Evolutionary conservation across 176 grass and related monocot genomes (phyloP), one percentile per base, ranked within the genome.

Genomic region (Saccharum spontaneum): DNA sequence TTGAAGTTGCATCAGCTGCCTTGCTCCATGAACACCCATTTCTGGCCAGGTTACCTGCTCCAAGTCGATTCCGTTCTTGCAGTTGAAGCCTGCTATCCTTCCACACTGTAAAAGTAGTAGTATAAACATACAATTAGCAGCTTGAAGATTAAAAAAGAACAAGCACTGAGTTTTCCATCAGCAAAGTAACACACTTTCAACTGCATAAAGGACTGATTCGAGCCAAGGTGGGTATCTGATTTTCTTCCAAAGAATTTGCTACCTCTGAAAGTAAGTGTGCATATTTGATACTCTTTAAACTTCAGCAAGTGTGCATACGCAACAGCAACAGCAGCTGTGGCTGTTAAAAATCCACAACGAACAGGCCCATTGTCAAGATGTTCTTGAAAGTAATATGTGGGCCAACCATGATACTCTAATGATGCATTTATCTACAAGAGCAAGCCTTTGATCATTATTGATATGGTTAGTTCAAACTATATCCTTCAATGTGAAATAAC

Each of bases 41-140:
- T 88, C 86, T 66, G 83, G 76, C 92, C 88, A 90, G 69, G 79
- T 76, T 26, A 87, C 83, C 76, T 90, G 86, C 79, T 86, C 92
- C 71, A 90, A 67, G 69, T 76, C 92, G n/a, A 85, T 87, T 85
- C 88, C 85, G 33, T 80, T 84, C 84, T 89, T 89, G 36, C 78
- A 84, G 74, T 82, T 79, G 38, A 86, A 43, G 6, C 67, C 79
- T 68, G 88, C 83, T 78, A 88, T 75, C 70, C 88, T 87, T 82
- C 83, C 92, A 88, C 83, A 91, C 92, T 93, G 64, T 34, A 79
- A 45, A 84, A 9, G 28, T 37, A 69, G 34, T 13, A 77, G 71
- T 84, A 71, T 36, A 36, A 87, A 65, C 40, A 84, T 44, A 87
- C 43, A 71, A 61, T 61, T 62, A 62, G 46, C 30, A 16, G 6